phyloP scores from a whole-genome alignment of 768 basidiomycete genomes.

The Cyathus striatus region DNA sequence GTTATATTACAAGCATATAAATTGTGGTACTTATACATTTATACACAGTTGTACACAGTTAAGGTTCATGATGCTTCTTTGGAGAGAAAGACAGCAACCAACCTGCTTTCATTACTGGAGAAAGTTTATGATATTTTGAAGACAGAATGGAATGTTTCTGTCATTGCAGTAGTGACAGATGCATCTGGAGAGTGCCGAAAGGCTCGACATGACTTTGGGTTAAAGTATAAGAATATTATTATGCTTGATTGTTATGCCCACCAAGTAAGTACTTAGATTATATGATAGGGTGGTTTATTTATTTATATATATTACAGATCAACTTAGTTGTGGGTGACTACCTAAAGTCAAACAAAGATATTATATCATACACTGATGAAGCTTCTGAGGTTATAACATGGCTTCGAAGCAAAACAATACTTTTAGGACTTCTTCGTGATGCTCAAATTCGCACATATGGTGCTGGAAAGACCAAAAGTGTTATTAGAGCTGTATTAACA shows the following conservation, averaged over 20 bases:
- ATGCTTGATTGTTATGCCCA: constrained; percentile 26
- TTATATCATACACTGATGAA: constrained; percentile 13
- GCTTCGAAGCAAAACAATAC: constrained; percentile 26
- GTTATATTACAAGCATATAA: constrained; percentile 1
- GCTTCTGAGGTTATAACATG: constrained; percentile 34
- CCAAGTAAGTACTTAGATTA: constrained; percentile 5
- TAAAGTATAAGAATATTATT: constrained; percentile 16
- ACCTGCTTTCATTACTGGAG: constrained; percentile 17
- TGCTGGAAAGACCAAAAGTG: constrained; percentile 7
- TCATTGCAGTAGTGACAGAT: constrained; percentile 27
- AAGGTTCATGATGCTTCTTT: constrained; percentile 22
- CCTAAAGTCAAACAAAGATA: constrained; percentile 17
- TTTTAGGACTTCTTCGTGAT: constrained; percentile 23
- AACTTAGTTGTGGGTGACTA: constrained; percentile 36
- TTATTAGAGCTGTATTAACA: constrained; percentile 27
- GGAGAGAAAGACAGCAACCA: constrained; percentile 22
- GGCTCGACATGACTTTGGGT: constrained; percentile 10
- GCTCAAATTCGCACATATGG: constrained; percentile 8
- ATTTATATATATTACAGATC: constrained; percentile 18
- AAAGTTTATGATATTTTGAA: constrained; percentile 12
- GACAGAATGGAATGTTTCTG: constrained; percentile 15
- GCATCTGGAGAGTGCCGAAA: constrained; percentile 28
- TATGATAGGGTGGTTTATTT: not conserved
- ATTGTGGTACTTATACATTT: constrained; percentile 2
- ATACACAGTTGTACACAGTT: constrained; percentile 21